Base-by-base conservation (phyloP, 768 basidiomycete species). In the Dacryopinax primogenitus region DNA sequence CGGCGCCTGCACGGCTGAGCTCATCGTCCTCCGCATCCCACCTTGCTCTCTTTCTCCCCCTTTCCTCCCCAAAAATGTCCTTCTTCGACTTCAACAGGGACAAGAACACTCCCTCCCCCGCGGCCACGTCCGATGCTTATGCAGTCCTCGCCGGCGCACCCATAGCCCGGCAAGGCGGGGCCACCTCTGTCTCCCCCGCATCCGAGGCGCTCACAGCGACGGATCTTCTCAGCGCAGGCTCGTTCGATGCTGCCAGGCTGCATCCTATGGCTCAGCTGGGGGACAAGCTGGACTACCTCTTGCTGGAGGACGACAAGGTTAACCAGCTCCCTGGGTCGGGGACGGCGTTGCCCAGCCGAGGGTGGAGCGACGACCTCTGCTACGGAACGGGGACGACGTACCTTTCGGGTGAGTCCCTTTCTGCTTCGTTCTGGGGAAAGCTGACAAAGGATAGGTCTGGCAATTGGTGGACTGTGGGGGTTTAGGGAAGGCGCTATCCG, bases 331-430 rank as follows among this genome's bases (percentile, higher is more conserved):
- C 92, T 73, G 96, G 96, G 62, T 85, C 90, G 71, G 83, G 81
- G 71, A 92, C 90, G 67, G 93, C 94, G 66, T 84, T 99, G 69
- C 93, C 94, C 70, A 90, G 87, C 74, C 81, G 96, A 79, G 93
- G 96, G 68, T 98, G 92, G 94, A 90, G 92, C 78, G 96, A 99
- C 80, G 96, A 99, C 79, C 78, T 99, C 67, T 97, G 93, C 83
- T 97, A 98, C 78, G 96, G 96, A 73, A 97, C 94, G 72, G 96
- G 96, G 68, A 94, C 94, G 70, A 96, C 93, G 80, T 99, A 99
- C 85, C 86, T 99, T 65, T 83, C 89, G 76, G 95, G 95, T 97
- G 74, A 82, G 79, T 78, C 82, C 80, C 79, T 80, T 79, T 66
- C 70, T 66, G 44, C 64, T 72, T 67, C 69, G 34, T 62, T 71